Percentiles rank a stretch among this genome's conserved stretches.
Conservation (phyloP, 2,329 filamentous ascomycete genomes). For the Neofusicoccum sp. region DNA sequence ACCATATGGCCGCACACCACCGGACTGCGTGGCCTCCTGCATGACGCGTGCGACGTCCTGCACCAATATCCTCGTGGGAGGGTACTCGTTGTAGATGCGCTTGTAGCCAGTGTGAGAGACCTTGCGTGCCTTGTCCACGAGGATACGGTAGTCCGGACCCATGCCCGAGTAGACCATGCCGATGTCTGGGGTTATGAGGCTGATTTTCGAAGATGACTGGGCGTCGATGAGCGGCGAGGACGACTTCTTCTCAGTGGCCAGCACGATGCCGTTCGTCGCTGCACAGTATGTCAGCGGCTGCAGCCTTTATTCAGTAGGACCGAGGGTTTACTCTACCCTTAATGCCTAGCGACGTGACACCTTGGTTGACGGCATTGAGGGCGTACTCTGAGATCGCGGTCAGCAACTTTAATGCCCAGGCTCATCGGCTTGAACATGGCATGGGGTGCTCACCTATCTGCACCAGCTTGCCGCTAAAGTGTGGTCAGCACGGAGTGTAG, state of each 20-base stretch:
- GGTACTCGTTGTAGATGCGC: constrained; percentile 99
- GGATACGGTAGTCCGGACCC: constrained; percentile 96
- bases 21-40: constrained; percentile 98
- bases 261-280: constrained; percentile 98
- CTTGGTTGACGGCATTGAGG: constrained; percentile 97
- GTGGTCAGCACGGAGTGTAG: constrained; percentile 48
- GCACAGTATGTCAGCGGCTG: constrained; percentile 2
- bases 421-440: neutral
- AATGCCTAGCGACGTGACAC: constrained; percentile 96
- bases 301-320: neutral
- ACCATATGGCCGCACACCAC: constrained; percentile 95
- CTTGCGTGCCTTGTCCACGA: constrained; percentile 97
- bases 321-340: constrained; percentile 67
- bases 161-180: constrained; percentile 99
- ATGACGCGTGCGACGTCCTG: constrained; percentile 97
- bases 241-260: constrained; percentile 99
- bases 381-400: constrained; percentile 77
- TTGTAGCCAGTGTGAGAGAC: constrained; percentile 99
- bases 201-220: constrained; percentile 94
- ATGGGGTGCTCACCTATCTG: constrained; percentile 75
- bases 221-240: constrained; percentile 96
- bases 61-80: constrained; percentile 97
- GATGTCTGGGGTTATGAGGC: constrained; percentile 97
- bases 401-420: constrained; percentile 27
- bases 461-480: constrained; percentile 88